These are phyloP conservation scores for Penicillium concentricum DNA, from an alignment of 2,329 filamentous ascomycete species.

Conservation along the genomic window DNA sequence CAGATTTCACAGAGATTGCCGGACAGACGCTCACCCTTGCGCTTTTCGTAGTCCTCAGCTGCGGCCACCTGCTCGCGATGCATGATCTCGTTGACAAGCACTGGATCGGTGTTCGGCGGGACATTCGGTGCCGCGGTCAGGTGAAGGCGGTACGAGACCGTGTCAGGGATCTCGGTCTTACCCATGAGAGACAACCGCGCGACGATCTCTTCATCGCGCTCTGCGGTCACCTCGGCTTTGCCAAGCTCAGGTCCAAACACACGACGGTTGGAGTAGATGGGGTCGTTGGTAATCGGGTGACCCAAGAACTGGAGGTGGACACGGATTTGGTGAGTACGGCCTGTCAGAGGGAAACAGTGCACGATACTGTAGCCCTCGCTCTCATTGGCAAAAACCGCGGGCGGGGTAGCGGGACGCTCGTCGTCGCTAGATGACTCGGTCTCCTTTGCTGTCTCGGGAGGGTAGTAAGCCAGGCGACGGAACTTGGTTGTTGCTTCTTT, in stretches of 20 bases:
- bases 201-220: constrained; percentile 87
- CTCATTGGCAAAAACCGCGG: constrained; percentile 41
- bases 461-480: constrained; percentile 88
- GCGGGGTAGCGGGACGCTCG: constrained; percentile 31
- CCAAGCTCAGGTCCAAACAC: constrained; percentile 86
- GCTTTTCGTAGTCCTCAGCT: constrained; percentile 84
- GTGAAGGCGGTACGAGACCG: constrained; percentile 75
- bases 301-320: constrained; percentile 94
- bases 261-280: constrained; percentile 91
- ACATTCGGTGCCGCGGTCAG: constrained; percentile 40
- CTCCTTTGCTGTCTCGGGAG: constrained; percentile 40
- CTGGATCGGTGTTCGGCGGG: constrained; percentile 37
- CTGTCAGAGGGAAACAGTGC: constrained; percentile 87
- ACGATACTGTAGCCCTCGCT: constrained; percentile 86
- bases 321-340: constrained; percentile 89
- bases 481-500: constrained; percentile 91
- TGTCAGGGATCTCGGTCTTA: constrained; percentile 87
- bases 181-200: constrained; percentile 83
- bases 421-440: constrained; percentile 21
- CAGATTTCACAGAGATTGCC: constrained; percentile 79
- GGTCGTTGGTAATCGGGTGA: constrained; percentile 94
- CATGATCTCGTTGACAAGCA: constrained; percentile 42
- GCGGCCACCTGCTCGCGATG: constrained; percentile 67
- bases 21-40: constrained; percentile 90
- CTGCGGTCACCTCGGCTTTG: constrained; percentile 62